Conservation (phyloP, 176 grass and related monocot genomes). For the Avena insularis region DNA sequence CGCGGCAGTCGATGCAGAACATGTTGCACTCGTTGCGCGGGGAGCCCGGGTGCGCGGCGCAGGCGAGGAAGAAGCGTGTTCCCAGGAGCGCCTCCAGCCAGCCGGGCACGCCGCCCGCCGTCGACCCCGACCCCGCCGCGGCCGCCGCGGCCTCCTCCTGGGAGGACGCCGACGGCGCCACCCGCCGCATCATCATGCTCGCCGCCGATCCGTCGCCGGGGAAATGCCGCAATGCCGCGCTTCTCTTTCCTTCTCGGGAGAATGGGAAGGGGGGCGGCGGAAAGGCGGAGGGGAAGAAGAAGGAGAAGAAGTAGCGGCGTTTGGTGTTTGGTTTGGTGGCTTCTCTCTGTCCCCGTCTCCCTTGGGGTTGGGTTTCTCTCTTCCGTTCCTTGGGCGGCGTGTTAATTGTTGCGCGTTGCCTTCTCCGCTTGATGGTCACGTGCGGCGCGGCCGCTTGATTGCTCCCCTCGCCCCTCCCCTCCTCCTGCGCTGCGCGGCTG, state of each 20-base stretch:
- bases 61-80: slow-evolving; percentile 71
- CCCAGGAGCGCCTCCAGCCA: slow-evolving; percentile 75
- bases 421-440: slow-evolving; percentile 23
- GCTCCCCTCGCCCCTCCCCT: neutral
- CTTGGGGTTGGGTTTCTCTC: too few species aligned
- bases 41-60: slow-evolving; percentile 58
- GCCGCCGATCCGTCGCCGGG: neutral
- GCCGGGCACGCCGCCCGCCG: slow-evolving; percentile 39
- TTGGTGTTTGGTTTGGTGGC: slow-evolving; percentile 34
- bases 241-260: too few species aligned
- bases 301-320: neutral
- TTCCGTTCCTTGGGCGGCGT: slow-evolving; percentile 4
- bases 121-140: neutral
- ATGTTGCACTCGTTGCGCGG: slow-evolving; percentile 84
- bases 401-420: slow-evolving; percentile 28
- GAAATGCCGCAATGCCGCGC: slow-evolving; percentile 31
- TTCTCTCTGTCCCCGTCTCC: neutral
- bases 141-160: neutral
- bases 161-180: slow-evolving; percentile 44
- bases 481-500: neutral
- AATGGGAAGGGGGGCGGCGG: neutral
- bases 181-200: slow-evolving; percentile 66
- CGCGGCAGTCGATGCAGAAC: slow-evolving; percentile 81
- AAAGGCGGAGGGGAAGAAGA: neutral
- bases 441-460: slow-evolving; percentile 15